A percentile compares a stretch with the other conserved stretches of the same genome.
phyloP scores from a whole-genome alignment of 305 asterid species.

The Rubia peregrina region DNA sequence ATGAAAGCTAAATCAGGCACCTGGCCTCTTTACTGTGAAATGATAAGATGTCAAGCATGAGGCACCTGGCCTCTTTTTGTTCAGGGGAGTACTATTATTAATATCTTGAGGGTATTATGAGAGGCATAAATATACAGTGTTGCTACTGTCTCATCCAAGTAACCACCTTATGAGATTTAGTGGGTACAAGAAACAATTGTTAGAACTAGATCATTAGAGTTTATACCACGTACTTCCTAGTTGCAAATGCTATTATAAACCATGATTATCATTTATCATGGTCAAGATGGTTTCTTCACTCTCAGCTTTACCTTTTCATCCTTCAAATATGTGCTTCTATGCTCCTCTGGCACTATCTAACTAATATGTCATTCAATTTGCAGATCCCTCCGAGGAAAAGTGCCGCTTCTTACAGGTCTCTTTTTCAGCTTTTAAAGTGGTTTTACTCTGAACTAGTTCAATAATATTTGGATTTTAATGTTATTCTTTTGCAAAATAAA shows the following conservation, averaged over 20 bases:
- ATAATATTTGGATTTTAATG: neutral
- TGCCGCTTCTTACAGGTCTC: slow-evolving; percentile 88
- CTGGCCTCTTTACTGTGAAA: neutral
- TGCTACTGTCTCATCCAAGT: neutral
- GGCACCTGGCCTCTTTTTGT: neutral
- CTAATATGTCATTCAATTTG: slow-evolving; percentile 15
- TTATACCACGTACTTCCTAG: neutral
- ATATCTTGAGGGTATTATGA: neutral
- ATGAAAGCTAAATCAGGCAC: neutral
- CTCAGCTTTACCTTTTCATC: neutral
- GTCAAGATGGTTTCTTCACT: neutral
- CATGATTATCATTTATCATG: neutral
- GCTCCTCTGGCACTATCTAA: neutral
- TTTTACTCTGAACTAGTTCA: slow-evolving; percentile 9
- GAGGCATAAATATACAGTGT: neutral
- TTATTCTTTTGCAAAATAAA: neutral
- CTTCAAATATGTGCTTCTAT: slow-evolving; percentile 2
- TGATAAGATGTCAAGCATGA: neutral
- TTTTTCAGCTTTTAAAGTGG: neutral
- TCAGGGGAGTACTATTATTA: neutral
- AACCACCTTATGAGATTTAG: neutral
- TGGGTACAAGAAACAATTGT: neutral
- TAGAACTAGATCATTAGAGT: neutral
- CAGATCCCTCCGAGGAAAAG: slow-evolving; percentile 90
- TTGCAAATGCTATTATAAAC: neutral